Conservation (phyloP, 2,329 filamentous ascomycete species). For the Arthrobotrys entomopaga region DNA sequence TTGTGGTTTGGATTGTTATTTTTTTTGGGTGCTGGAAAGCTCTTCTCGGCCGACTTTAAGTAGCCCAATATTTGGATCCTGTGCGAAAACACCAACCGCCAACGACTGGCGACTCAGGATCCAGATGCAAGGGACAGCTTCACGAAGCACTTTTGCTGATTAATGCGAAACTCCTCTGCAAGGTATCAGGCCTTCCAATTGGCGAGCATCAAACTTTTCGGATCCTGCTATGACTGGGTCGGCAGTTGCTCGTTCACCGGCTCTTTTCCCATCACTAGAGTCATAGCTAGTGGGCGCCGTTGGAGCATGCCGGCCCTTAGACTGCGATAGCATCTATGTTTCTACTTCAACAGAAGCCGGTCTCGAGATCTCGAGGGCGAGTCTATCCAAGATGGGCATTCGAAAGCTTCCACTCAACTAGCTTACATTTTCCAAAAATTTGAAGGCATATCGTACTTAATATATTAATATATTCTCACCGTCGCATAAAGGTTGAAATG, state of each 20-base stretch:
- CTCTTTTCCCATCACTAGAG: no score
- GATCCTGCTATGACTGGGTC: background rate
- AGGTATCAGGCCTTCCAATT: slow-evolving; percentile 9
- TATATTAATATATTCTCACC: no score
- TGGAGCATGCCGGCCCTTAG: no score
- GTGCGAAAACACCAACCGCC: slow-evolving; percentile 13
- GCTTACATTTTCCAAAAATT: no score
- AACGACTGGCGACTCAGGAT: slow-evolving; percentile 30
- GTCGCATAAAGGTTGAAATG: no score
- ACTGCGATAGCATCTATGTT: no score
- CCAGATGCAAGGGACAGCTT: slow-evolving; percentile 4
- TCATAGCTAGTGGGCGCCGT: no score
- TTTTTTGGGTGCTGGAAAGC: background rate
- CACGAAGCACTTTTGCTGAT: slow-evolving; percentile 8
- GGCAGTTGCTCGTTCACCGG: background rate
- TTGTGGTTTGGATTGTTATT: slow-evolving; percentile 19
- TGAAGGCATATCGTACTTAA: no score
- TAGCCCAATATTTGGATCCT: slow-evolving; percentile 39
- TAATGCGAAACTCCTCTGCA: slow-evolving; percentile 3
- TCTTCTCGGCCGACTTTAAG: slow-evolving; percentile 43
- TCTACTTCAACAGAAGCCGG: no score
- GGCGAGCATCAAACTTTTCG: background rate
- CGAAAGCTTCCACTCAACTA: no score
- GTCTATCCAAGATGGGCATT: no score
- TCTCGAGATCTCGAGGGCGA: no score